Evolutionary conservation across 129 eudicot species (phyloP), one percentile per base, ranked within the genome.

Genomic region (Tagetes erecta): DNA sequence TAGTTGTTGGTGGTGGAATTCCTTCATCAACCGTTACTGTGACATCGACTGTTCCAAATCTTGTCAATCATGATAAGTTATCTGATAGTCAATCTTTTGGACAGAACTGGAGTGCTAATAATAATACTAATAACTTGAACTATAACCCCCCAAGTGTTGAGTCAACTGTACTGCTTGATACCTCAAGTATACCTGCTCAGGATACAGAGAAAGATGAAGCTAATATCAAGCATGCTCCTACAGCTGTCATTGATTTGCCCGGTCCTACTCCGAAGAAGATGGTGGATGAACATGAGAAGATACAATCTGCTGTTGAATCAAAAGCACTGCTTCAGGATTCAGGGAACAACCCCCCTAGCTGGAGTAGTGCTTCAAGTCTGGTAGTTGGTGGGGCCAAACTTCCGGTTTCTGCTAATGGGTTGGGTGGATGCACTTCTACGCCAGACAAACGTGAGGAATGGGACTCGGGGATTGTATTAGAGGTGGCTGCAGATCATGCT

Each of bases 351-450:
- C 79, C 83, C 0, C 85, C 85, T 20, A 84, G 78, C 79, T 86
- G 88, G 98, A 84, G 93, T 65, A 76, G 83, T 79, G 84, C 88
- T 72, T 79, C 96, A 67, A 74, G 80, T 76, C 67, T 83, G 11
- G 89, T 71, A 73, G 86, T 70, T 76, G 87, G 80, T 49, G 86
- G 80, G 39, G 64, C 78, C 14, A 87, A 84, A 30, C 70, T 87
- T 58, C 86, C 86, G 4, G 95, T 84, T 74, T 73, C 83, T 72
- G 80, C 81, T 55, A 81, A 88, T 38, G 85, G 84, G 47, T 88
- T 95, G 93, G 90, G 82, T 3, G 85, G 86, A 63, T 82, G 73
- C 62, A 76, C 93, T 53, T 78, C 89, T 3, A 60, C 76, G 59
- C 86, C 79, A n/a, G 82, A 72, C 56, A 87, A 80, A 80, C 80